Evolutionary conservation across 2,329 filamentous ascomycete genomes (phyloP).

Genomic region (Apiospora koreana): DNA sequence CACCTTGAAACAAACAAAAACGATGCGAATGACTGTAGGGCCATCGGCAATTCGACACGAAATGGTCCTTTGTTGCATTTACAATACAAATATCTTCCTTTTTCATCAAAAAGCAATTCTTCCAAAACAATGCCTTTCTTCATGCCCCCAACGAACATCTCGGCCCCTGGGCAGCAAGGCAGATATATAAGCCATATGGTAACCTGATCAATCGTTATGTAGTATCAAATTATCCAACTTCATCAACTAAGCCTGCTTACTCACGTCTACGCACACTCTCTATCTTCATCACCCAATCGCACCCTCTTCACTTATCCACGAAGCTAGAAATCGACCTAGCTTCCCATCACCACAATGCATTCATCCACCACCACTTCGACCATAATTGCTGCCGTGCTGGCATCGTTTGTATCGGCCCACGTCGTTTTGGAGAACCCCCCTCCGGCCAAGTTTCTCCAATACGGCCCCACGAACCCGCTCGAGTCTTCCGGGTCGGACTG

Average conservation of each 20-base stretch:
- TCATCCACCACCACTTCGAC: not conserved
- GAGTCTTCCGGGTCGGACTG: conserved; percentile 57
- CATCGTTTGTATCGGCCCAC: conserved; percentile 50
- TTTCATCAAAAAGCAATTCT: not conserved
- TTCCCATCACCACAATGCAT: not conserved
- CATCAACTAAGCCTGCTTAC: not conserved
- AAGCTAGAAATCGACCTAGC: not conserved
- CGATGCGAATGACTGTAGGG: not conserved
- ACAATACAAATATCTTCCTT: not conserved
- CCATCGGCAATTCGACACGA: not conserved
- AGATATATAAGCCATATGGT: not conserved
- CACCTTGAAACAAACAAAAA: not conserved
- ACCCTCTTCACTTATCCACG: not conserved
- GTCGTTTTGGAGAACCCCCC: conserved; percentile 61
- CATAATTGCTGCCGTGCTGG: conserved; percentile 44
- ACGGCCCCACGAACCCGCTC: conserved; percentile 60
- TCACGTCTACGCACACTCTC: not conserved
- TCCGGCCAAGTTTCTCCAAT: conserved; percentile 46
- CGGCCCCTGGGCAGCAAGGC: not conserved
- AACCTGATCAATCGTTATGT: not conserved
- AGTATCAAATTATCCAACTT: not conserved
- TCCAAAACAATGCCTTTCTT: not conserved
- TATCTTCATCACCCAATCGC: not conserved
- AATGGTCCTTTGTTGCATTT: not conserved
- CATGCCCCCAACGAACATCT: not conserved